Conservation (phyloP, 306 rosid genomes). For the Ochetophila trinervis region DNA sequence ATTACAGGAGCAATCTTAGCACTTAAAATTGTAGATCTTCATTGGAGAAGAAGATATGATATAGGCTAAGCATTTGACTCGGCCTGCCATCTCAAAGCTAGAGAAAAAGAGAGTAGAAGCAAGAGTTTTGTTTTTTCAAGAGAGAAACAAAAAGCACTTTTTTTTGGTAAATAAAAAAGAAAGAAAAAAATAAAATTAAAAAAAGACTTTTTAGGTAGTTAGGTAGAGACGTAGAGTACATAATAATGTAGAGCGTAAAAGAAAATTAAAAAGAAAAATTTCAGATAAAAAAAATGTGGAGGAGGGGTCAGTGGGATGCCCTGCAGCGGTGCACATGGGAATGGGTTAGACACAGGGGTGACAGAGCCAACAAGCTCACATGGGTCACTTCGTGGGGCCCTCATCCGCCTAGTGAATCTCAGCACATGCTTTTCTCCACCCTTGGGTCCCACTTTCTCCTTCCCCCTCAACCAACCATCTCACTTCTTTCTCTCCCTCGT, state of each 20-base stretch:
- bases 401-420: conserved; percentile 39
- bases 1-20: conserved; percentile 2
- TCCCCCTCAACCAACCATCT: conserved; percentile 14
- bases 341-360: conserved; percentile 67
- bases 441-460: conserved; percentile 45
- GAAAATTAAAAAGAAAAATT: not conserved
- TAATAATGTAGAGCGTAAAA: not conserved
- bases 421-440: conserved; percentile 48
- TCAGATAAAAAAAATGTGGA: not conserved
- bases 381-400: conserved; percentile 50
- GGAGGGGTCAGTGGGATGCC: conserved; percentile 60
- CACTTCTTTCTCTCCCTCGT: not conserved
- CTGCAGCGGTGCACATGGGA: conserved; percentile 89
- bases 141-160: not conserved
- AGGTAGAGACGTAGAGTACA: not conserved
- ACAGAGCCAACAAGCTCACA: conserved; percentile 69
- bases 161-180: too few species aligned
- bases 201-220: not conserved
- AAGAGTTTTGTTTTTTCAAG: too few species aligned
- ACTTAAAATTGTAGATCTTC: conserved; percentile 15
- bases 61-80: not conserved
- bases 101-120: too few species aligned
- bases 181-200: not conserved
- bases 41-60: conserved; percentile 10
- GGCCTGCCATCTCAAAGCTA: not conserved